These are phyloP conservation scores for Fusarium heterosporum DNA, from an alignment of 2,329 filamentous ascomycete genomes.

Conservation along the genomic window DNA sequence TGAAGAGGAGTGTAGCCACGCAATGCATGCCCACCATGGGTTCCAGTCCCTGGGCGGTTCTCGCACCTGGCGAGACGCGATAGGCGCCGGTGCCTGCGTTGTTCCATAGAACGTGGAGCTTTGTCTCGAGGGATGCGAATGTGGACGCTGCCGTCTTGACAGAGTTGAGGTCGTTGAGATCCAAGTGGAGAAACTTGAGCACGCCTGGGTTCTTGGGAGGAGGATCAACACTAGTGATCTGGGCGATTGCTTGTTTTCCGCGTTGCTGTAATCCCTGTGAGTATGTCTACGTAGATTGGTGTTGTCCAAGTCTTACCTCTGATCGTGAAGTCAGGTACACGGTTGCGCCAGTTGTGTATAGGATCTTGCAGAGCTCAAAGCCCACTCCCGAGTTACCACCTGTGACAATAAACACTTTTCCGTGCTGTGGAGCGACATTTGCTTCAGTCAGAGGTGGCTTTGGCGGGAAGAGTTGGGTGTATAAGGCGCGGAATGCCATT, in stretches of 20 bases:
- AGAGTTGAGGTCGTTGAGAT: constrained; percentile 57
- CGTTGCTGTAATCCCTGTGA: constrained; percentile 9
- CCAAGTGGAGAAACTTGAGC: constrained; percentile 52
- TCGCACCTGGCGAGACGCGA: constrained; percentile 23
- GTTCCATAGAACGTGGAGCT: constrained; percentile 59
- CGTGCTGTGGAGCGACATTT: constrained; percentile 44
- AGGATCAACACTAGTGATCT: constrained; percentile 38
- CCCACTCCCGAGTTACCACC: constrained; percentile 57
- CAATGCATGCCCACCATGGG: constrained; percentile 52
- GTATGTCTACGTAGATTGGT: background rate
- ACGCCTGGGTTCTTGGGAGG: constrained; percentile 19
- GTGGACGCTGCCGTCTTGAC: constrained; percentile 53
- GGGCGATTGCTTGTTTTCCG: constrained; percentile 48
- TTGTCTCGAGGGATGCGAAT: constrained; percentile 53
- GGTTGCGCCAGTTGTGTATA: constrained; percentile 64
- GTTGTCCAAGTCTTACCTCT: constrained; percentile 18
- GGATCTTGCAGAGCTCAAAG: constrained; percentile 62
- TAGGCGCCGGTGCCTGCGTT: constrained; percentile 48
- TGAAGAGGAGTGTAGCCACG: constrained; percentile 51
- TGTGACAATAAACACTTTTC: constrained; percentile 61
- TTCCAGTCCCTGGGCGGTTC: constrained; percentile 50
- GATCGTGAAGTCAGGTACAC: constrained; percentile 65
- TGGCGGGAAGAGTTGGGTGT: constrained; percentile 29
- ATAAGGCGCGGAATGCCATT: constrained; percentile 22
- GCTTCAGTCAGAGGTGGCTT: constrained; percentile 45